Conservation (phyloP, 2,329 filamentous ascomycete genomes). For the Calonectria crousiana region DNA sequence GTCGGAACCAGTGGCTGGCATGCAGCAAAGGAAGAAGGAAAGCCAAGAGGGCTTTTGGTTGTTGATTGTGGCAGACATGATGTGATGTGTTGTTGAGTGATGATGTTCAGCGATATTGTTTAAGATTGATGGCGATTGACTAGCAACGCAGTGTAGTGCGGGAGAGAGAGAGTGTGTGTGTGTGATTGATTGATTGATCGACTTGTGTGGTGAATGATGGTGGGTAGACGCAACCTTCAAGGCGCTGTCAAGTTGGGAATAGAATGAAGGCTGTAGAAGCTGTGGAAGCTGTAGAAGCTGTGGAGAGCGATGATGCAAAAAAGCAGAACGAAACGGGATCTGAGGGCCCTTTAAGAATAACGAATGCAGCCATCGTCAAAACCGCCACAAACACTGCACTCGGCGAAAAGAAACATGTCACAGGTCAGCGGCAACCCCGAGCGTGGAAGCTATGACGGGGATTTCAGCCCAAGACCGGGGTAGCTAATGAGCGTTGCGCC, state of each 20-base stretch:
- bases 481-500: neutral
- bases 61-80: neutral
- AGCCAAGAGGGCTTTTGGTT: neutral
- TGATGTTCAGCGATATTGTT: neutral
- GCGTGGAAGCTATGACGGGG: neutral
- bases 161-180: neutral
- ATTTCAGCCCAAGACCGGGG: slow-evolving; percentile 4
- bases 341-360: slow-evolving; percentile 2
- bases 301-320: neutral
- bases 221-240: slow-evolving; percentile 7
- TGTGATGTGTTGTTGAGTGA: neutral
- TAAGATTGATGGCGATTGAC: neutral
- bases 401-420: neutral
- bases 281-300: neutral
- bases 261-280: neutral
- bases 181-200: neutral
- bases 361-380: neutral
- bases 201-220: neutral
- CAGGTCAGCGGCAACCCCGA: neutral
- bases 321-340: neutral
- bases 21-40: neutral
- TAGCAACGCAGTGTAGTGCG: neutral
- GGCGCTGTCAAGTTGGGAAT: neutral
- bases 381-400: neutral
- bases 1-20: neutral